Base-by-base conservation (phyloP, 352 stramenopile genomes). In the Pseudoperonospora humuli region DNA sequence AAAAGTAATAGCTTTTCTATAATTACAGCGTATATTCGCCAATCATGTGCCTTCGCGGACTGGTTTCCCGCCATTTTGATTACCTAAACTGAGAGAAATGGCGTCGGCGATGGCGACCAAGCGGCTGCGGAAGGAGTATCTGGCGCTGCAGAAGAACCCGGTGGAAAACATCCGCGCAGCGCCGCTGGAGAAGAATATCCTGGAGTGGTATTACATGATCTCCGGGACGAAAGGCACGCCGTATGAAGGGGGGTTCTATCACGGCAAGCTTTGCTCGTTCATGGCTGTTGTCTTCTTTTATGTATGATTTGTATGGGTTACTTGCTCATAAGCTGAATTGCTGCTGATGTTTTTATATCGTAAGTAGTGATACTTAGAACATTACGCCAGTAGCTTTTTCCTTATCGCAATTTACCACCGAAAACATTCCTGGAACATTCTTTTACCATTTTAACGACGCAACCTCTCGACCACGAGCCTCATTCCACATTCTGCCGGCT, bases 121-220 rank as follows among this genome's bases (percentile, higher is more conserved):
- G 57, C 86, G 89, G 15, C 66, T 97, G 32, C 85, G 81, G 11
- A 93, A 96, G 44, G 92, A 97, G 63, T 93, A 96, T 45, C 53
- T 93, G 38, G 67, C 85, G 25, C 67, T 97, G 39, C 70, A 86
- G 45, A 85, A 85, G 51, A 95, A 94, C 52, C 90, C 92, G 18
- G 73, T 87, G 45, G 76, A 86, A 39, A 93, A 94, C 66, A 96
- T 97, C 41, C 69, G 76, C 33, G 86, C 90, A 10, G 64, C 82
- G 26, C 89, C 93, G 19, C 65, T 95, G 34, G 86, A 97, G 54
- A 74, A 60, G 23, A 97, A 97, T 58, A 96, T 98, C 41, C 71
- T 97, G 9, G 88, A 97, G 70, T 97, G 93, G 86, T 88, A 97
- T 61, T 98, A 97, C 61, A 87, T 97, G 11, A 90, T 98, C 54